These are phyloP conservation scores for Mycena rosella DNA, from an alignment of 768 basidiomycete genomes.

Conservation along the genomic window DNA sequence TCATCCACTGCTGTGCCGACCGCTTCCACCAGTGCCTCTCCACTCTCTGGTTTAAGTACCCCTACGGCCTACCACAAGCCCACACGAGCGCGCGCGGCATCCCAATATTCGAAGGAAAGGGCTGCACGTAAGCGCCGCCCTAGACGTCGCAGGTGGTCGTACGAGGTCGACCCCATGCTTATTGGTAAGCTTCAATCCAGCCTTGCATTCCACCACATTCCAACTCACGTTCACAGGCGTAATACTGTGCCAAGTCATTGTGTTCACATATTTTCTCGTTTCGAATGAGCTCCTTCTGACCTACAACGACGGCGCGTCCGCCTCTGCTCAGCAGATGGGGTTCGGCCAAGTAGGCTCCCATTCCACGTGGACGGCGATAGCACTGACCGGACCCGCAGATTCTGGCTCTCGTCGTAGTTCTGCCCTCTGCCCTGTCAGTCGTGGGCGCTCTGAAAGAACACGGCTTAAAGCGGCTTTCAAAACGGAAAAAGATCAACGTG, in stretches of 20 bases:
- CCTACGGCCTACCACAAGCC: slow-evolving; percentile 10
- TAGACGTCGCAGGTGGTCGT: slow-evolving; percentile 49
- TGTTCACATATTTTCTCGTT: slow-evolving; percentile 56
- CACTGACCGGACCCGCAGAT: slow-evolving; percentile 43
- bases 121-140: slow-evolving; percentile 42
- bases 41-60: slow-evolving; percentile 2
- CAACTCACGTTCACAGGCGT: slow-evolving; percentile 42
- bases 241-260: slow-evolving; percentile 50
- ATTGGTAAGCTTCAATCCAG: slow-evolving; percentile 39
- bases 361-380: neutral
- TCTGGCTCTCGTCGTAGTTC: slow-evolving; percentile 54
- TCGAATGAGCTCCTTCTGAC: slow-evolving; percentile 53
- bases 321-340: slow-evolving; percentile 47
- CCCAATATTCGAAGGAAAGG: neutral
- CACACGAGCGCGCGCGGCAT: neutral
- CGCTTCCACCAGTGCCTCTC: neutral
- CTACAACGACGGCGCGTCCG: slow-evolving; percentile 44
- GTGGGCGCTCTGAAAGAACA: slow-evolving; percentile 47
- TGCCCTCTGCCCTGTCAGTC: slow-evolving; percentile 54
- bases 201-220: neutral
- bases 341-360: slow-evolving; percentile 52
- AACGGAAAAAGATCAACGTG: slow-evolving; percentile 37
- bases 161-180: slow-evolving; percentile 55
- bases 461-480: slow-evolving; percentile 47
- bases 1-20: slow-evolving; percentile 12